Conservation (phyloP, 805 yeast species). For the Nakazawaea populi region DNA sequence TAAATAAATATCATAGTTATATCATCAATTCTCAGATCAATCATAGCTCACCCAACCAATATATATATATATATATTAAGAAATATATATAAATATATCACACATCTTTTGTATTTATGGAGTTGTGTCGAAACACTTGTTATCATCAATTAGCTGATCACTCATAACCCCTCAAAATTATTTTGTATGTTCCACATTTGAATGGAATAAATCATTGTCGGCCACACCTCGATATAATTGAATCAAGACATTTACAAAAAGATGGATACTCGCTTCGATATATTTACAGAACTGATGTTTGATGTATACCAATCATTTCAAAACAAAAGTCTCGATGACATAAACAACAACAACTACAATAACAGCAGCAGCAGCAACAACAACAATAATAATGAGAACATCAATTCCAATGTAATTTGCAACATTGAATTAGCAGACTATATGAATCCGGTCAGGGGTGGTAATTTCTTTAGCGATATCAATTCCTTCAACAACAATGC, state of each 20-base stretch:
- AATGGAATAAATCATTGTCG: no score
- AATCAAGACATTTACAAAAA: not conserved
- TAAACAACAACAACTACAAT: not conserved
- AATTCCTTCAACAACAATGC: not conserved
- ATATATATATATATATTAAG: no score
- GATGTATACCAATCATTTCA: conserved; percentile 7
- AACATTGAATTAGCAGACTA: not conserved
- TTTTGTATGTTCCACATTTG: no score
- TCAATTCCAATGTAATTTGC: not conserved
- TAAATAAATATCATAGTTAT: no score
- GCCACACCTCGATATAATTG: no score
- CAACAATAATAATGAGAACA: not conserved
- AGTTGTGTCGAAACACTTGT: no score
- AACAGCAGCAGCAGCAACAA: not conserved
- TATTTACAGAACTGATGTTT: conserved; percentile 4
- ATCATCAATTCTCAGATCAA: no score
- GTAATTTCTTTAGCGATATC: not conserved
- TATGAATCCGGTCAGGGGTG: not conserved
- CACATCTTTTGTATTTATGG: no score
- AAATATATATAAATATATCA: no score
- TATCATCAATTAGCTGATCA: no score
- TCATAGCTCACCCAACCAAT: no score
- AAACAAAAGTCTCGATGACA: not conserved
- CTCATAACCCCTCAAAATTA: no score
- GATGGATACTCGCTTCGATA: conserved; percentile 1